Evolutionary conservation across 129 eudicot species (phyloP).

Genomic region (Flaveria brownii): DNA sequence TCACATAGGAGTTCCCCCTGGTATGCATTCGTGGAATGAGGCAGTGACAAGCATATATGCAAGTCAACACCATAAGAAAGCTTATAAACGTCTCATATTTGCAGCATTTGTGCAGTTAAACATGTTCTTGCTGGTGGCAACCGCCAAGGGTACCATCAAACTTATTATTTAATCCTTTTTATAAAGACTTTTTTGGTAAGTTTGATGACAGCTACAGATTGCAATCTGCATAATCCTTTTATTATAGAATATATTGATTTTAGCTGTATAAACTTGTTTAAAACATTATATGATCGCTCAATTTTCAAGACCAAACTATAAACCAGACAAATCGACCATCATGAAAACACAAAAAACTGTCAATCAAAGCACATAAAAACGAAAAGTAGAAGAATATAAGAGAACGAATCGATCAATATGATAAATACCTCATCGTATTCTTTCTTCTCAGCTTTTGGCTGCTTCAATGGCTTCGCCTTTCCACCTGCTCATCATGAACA

Average conservation of each 20-base stretch:
- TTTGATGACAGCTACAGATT: slow-evolving; percentile 1
- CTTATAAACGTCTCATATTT: no score
- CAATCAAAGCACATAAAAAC: background rate
- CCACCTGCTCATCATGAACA: slow-evolving; percentile 51
- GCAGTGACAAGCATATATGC: no score
- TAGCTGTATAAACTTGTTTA: background rate
- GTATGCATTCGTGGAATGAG: no score
- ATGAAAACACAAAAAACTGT: no score
- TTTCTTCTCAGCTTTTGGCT: slow-evolving; percentile 69
- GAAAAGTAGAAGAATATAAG: background rate
- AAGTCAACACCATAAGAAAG: no score
- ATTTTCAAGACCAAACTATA: background rate
- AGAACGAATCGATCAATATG: background rate
- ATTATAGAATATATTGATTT: background rate
- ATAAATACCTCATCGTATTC: slow-evolving; percentile 76
- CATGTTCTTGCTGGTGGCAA: no score
- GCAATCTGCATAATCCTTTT: background rate
- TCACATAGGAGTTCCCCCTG: no score
- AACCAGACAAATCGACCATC: background rate
- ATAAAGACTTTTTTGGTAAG: background rate
- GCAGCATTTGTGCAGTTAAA: no score
- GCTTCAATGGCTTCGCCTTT: slow-evolving; percentile 91
- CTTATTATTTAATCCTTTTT: no score
- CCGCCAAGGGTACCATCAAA: no score
- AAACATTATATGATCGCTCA: background rate